Base-by-base conservation (phyloP, 768 basidiomycete species). In the Guyanaporus albipodus region DNA sequence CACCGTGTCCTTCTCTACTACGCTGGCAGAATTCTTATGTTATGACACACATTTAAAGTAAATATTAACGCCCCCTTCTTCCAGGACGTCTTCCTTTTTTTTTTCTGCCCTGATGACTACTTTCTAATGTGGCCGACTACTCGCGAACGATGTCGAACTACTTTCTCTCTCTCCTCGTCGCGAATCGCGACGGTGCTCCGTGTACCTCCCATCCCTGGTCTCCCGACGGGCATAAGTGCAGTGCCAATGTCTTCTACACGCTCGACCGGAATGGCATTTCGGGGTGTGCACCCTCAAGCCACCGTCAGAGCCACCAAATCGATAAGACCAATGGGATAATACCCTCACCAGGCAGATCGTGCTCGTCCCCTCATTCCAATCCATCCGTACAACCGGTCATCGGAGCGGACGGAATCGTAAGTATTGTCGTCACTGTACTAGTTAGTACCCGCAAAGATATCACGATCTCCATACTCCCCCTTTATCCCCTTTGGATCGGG, bases 101-200 rank as follows among this genome's bases (percentile, higher is more conserved):
- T 29, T 48, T 57, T 46, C 24, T 34, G 42, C 42, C 38, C 21
- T 42, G 11, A 15, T 22, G 9, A 51, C 44, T n/a, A n/a, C 38
- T 38, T 31, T 24, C n/a, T 15, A 34, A 31, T n/a, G n/a, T n/a
- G n/a, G n/a, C n/a, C n/a, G n/a, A n/a, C n/a, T n/a, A n/a, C n/a
- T n/a, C n/a, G n/a, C n/a, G n/a, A n/a, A n/a, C n/a, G n/a, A n/a
- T n/a, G n/a, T n/a, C n/a, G n/a, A n/a, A n/a, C n/a, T n/a, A n/a
- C n/a, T n/a, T n/a, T n/a, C n/a, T n/a, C n/a, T n/a, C n/a, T n/a
- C n/a, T n/a, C n/a, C 23, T 27, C 32, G 22, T 48, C 45, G 44
- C 49, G 52, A 55, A 60, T 63, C 55, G 23, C 29, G 32, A 40
- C 37, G 38, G 43, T 44, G 4, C 35, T 50, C 57, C 59, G 47